A percentile compares a stretch with the other conserved stretches of the same genome.
Conservation (phyloP, 75 land plant species). For the Selaginella moellendorffii region DNA sequence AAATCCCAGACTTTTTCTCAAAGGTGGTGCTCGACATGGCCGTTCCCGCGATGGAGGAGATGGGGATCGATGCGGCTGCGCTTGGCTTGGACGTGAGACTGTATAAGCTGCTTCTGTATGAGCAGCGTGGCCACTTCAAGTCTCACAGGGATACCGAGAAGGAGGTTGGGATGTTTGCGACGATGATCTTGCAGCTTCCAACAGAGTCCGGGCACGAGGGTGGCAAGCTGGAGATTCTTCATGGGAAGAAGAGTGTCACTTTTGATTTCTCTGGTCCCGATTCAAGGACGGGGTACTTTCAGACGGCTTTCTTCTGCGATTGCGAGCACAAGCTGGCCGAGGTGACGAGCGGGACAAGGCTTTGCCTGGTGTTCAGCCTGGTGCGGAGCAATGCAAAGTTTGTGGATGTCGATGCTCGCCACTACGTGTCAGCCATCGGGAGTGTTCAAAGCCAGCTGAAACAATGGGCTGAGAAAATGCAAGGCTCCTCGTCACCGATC, state of each 20-base stretch:
- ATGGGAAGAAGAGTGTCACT: not conserved
- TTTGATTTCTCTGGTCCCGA: not conserved
- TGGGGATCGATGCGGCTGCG: slow-evolving; percentile 10
- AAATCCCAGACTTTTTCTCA: not conserved
- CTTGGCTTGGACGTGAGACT: not conserved
- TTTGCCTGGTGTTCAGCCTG: slow-evolving; percentile 9
- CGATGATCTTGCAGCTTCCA: slow-evolving; percentile 9
- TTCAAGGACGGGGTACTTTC: not conserved
- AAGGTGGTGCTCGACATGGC: not conserved
- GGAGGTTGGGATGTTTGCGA: slow-evolving; percentile 10
- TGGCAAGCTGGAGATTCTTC: not conserved
- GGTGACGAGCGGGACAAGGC: not conserved
- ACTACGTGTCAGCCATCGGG: not conserved
- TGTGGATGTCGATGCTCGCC: not conserved
- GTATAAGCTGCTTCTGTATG: slow-evolving; percentile 8
- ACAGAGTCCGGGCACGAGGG: slow-evolving; percentile 5
- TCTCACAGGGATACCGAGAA: slow-evolving; percentile 8
- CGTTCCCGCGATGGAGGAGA: not conserved
- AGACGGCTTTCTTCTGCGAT: slow-evolving; percentile 4
- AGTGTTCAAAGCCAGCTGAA: not conserved
- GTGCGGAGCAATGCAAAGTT: not conserved
- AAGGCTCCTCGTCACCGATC: not conserved
- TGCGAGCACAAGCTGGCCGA: slow-evolving; percentile 6
- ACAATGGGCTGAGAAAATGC: not conserved
- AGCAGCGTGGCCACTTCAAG: slow-evolving; percentile 7